Percentiles rank a stretch among this genome's conserved stretches.
Evolutionary conservation across 352 stramenopile genomes (phyloP).

Genomic region (Phytophthora parvispora): DNA sequence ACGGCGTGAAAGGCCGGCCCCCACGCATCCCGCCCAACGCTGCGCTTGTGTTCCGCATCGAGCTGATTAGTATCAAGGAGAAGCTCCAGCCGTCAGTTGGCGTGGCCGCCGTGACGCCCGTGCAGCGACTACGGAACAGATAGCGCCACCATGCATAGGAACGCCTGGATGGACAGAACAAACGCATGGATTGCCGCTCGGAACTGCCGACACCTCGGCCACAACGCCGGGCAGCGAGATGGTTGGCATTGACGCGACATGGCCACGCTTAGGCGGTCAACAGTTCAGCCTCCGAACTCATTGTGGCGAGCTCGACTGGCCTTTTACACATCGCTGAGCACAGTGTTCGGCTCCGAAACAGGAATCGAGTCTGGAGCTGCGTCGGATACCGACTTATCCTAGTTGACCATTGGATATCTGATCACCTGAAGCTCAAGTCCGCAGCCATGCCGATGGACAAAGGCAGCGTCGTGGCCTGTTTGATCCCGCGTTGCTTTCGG

Average conservation of each 20-base stretch:
- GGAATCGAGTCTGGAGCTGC: conserved; percentile 10
- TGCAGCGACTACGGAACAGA: conserved; percentile 34
- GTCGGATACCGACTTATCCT: conserved; percentile 1
- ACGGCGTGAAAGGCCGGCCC: conserved; percentile 74
- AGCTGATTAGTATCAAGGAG: conserved; percentile 86
- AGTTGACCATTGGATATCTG: conserved; percentile 11
- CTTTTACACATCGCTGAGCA: conserved; percentile 17
- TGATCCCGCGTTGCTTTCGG: conserved; percentile 19
- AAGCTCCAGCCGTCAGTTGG: conserved; percentile 55
- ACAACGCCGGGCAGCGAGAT: conserved; percentile 1
- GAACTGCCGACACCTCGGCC: neutral
- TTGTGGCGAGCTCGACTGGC: conserved; percentile 21
- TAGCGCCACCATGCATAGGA: neutral
- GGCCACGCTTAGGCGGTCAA: neutral
- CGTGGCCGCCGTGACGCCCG: conserved; percentile 15
- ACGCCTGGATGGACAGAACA: neutral
- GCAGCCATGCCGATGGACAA: conserved; percentile 7
- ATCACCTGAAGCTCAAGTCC: conserved; percentile 8
- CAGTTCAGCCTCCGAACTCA: conserved; percentile 13
- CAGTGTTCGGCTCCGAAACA: neutral
- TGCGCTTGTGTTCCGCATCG: conserved; percentile 83
- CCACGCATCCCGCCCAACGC: conserved; percentile 77
- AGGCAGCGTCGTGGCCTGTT: neutral
- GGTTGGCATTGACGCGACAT: neutral
- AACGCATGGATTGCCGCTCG: no score